Evolutionary conservation across 345 rosid genomes (phyloP).

Genomic region (Acer saccharum): DNA sequence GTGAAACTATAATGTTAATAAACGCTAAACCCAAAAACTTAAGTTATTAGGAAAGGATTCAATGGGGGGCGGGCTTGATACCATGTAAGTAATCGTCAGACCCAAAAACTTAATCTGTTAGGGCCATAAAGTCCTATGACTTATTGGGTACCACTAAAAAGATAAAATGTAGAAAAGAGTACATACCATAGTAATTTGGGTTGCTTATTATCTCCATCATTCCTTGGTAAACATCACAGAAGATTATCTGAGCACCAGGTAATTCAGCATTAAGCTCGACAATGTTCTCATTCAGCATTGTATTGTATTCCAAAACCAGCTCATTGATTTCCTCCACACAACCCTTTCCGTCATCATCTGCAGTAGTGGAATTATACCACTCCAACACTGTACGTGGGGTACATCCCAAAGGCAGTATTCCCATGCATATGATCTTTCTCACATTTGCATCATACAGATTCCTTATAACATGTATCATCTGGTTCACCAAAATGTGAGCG

Average conservation of each 20-base stretch:
- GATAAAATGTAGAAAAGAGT: background rate
- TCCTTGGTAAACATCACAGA: conserved; percentile 54
- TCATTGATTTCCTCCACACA: conserved; percentile 56
- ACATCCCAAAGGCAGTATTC: conserved; percentile 67
- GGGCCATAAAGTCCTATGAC: background rate
- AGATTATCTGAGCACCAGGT: conserved; percentile 44
- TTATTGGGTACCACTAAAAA: background rate
- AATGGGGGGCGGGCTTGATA: too few relatives aligned
- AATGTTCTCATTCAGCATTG: conserved; percentile 37
- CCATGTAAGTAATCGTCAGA: too few relatives aligned
- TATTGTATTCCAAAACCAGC: conserved; percentile 51
- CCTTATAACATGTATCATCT: conserved; percentile 49
- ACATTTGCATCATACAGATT: conserved; percentile 50
- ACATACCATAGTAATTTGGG: conserved; percentile 40
- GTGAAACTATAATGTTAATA: background rate
- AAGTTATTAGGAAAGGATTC: too few relatives aligned
- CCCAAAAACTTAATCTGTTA: too few relatives aligned
- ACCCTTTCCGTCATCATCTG: conserved; percentile 12
- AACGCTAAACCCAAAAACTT: too few relatives aligned
- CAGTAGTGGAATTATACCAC: conserved; percentile 31
- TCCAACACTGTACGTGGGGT: conserved; percentile 47
- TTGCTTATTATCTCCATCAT: conserved; percentile 52
- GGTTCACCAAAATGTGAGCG: conserved; percentile 48
- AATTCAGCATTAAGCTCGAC: conserved; percentile 40
- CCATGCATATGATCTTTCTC: conserved; percentile 48